These are phyloP conservation scores for Globisporangium uncinulatum DNA, from an alignment of 352 stramenopile species.

Conservation along the genomic window DNA sequence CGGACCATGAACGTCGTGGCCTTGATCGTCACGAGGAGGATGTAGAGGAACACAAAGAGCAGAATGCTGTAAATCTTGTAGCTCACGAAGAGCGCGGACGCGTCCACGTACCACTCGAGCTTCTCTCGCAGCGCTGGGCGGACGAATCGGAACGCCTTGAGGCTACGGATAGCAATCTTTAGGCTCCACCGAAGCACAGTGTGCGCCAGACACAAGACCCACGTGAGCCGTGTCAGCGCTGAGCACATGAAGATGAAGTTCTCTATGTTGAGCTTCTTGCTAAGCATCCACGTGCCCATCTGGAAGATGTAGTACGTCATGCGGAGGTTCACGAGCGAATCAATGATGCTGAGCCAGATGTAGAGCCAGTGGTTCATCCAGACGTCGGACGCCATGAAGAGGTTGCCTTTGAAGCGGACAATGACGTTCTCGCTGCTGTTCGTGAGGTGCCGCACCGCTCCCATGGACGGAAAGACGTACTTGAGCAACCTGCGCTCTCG, in stretches of 20 bases:
- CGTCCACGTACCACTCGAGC: constrained; percentile 44
- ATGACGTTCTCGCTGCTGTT: constrained; percentile 8
- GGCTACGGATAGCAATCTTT: constrained; percentile 18
- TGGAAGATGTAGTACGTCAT: constrained; percentile 37
- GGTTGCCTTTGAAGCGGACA: constrained; percentile 35
- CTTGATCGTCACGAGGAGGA: constrained; percentile 25
- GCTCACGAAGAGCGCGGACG: constrained; percentile 33
- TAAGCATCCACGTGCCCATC: constrained; percentile 49
- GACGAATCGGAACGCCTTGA: constrained; percentile 20
- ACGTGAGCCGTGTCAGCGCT: constrained; percentile 38
- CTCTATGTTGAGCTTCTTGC: constrained; percentile 28
- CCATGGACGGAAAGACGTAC: constrained; percentile 26
- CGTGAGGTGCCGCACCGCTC: constrained; percentile 7
- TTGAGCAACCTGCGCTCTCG: constrained; percentile 11
- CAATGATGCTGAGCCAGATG: constrained; percentile 44
- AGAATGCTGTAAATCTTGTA: constrained; percentile 52
- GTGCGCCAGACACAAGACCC: constrained; percentile 45
- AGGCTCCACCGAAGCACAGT: constrained; percentile 19
- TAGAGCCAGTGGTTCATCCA: constrained; percentile 77
- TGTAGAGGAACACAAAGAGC: constrained; percentile 30
- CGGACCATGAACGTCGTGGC: constrained; percentile 42
- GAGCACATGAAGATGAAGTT: constrained; percentile 52
- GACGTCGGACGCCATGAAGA: constrained; percentile 46
- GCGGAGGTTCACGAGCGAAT: constrained; percentile 32
- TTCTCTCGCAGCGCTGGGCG: constrained; percentile 8